These are phyloP conservation scores for Kurtzmaniella quercitrusa DNA, from an alignment of 1,139 yeast genomes.

Conservation along the genomic window DNA sequence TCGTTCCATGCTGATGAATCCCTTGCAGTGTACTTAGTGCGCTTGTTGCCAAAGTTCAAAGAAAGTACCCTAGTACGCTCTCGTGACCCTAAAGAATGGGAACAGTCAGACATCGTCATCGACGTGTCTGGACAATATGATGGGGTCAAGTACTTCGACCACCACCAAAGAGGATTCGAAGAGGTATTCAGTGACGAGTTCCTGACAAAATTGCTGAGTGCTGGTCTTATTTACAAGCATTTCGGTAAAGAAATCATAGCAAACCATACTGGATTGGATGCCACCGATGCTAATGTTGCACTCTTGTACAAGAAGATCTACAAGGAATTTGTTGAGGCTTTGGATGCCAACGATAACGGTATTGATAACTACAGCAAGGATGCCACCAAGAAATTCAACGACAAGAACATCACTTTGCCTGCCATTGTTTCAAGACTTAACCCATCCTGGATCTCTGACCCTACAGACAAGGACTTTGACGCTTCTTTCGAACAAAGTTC, in stretches of 20 bases:
- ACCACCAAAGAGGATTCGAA: conserved; percentile 74
- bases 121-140: conserved; percentile 96
- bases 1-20: conserved; percentile 97
- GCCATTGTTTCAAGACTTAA: conserved; percentile 70
- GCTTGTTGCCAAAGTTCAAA: conserved; percentile 63
- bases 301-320: conserved; percentile 71
- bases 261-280: conserved; percentile 29
- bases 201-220: conserved; percentile 80
- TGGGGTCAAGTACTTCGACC: conserved; percentile 83
- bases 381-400: conserved; percentile 28
- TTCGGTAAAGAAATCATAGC: conserved; percentile 78
- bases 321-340: conserved; percentile 80
- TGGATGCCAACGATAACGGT: conserved; percentile 97
- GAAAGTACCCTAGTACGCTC: conserved; percentile 74
- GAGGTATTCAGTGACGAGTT: conserved; percentile 33
- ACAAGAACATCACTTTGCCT: conserved; percentile 64
- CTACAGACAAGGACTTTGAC: conserved; percentile 65
- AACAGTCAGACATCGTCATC: conserved; percentile 83
- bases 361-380: conserved; percentile 64
- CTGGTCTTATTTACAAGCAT: conserved; percentile 91
- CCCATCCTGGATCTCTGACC: conserved; percentile 75
- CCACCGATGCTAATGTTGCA: conserved; percentile 43
- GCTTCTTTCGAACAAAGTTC: conserved; percentile 67
- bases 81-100: conserved; percentile 80
- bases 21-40: conserved; percentile 87